Evolutionary conservation across 2,329 filamentous ascomycete species (phyloP).

Genomic region (Aspergillus eucalypticola): DNA sequence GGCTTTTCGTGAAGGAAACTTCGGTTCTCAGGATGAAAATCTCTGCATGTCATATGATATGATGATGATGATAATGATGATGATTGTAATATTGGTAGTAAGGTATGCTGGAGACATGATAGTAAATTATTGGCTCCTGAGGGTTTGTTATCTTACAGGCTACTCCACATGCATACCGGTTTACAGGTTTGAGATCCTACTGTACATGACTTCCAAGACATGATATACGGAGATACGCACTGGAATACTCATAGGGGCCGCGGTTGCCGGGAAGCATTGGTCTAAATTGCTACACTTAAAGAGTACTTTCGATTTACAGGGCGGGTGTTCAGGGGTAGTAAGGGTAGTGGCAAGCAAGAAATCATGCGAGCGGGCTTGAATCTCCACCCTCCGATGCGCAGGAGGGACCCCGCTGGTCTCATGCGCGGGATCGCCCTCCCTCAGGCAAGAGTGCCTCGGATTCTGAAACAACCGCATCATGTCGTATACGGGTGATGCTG

Average conservation of each 20-base stretch:
- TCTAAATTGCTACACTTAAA: constrained; percentile 7
- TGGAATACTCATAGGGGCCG: not conserved
- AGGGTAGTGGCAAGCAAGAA: not conserved
- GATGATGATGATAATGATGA: too few relatives aligned
- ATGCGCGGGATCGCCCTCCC: constrained; percentile 5
- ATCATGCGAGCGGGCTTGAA: not conserved
- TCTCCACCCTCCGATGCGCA: not conserved
- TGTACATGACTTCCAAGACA: too few relatives aligned
- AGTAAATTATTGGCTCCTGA: too few relatives aligned
- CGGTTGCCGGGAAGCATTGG: not conserved
- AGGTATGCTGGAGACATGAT: too few relatives aligned
- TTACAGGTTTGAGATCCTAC: too few relatives aligned
- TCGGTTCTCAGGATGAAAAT: not conserved
- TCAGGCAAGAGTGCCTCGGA: constrained; percentile 1
- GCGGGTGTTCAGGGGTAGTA: not conserved
- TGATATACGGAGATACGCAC: not conserved
- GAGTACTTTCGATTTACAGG: constrained; percentile 2
- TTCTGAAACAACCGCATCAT: constrained; percentile 9
- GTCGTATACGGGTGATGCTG: constrained; percentile 11
- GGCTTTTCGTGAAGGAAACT: not conserved
- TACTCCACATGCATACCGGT: too few relatives aligned
- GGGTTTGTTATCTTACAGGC: too few relatives aligned
- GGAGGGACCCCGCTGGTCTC: not conserved
- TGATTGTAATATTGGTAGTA: too few relatives aligned
- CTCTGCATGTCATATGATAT: too few relatives aligned